phyloP scores from a whole-genome alignment of 352 stramenopile genomes.

The Phytopythium boreale region DNA sequence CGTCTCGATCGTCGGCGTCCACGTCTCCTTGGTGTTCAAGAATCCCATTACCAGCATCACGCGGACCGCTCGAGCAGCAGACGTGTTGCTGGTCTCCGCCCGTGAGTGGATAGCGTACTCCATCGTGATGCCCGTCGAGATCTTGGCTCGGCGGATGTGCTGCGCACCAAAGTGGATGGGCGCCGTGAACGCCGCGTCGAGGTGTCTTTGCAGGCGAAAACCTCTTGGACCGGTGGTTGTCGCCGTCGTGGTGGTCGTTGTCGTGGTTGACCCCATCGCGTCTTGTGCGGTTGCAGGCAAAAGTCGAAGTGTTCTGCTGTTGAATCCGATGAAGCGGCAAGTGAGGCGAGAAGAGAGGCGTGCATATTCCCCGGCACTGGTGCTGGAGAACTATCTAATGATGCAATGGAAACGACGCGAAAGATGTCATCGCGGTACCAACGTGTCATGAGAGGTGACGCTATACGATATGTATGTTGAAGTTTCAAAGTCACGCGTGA shows the following conservation, averaged over 20 bases:
- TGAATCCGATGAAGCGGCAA: too few relatives aligned
- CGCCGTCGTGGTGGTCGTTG: conserved; percentile 1
- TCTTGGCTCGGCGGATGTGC: conserved; percentile 18
- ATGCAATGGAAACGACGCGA: background rate
- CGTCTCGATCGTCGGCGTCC: conserved; percentile 33
- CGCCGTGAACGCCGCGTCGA: conserved; percentile 26
- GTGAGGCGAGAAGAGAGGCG: background rate
- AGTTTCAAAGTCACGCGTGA: background rate
- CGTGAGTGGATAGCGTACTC: conserved; percentile 32
- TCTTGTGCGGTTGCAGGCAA: background rate
- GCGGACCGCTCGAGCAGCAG: conserved; percentile 9
- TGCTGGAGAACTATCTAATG: background rate
- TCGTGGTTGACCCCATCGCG: conserved; percentile 2
- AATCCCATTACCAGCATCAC: conserved; percentile 49
- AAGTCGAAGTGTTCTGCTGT: background rate
- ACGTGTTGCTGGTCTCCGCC: background rate
- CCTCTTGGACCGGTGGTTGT: conserved; percentile 8
- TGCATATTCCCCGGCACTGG: background rate
- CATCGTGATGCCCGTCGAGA: conserved; percentile 35
- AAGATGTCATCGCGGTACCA: background rate
- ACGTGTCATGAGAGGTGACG: background rate
- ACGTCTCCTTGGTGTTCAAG: conserved; percentile 38
- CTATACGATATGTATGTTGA: background rate
- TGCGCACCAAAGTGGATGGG: conserved; percentile 22
- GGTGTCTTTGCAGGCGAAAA: conserved; percentile 19